Percentiles rank a stretch among this genome's conserved stretches.
phyloP scores from a whole-genome alignment of 306 rosid species.

The Spatholobus suberectus region DNA sequence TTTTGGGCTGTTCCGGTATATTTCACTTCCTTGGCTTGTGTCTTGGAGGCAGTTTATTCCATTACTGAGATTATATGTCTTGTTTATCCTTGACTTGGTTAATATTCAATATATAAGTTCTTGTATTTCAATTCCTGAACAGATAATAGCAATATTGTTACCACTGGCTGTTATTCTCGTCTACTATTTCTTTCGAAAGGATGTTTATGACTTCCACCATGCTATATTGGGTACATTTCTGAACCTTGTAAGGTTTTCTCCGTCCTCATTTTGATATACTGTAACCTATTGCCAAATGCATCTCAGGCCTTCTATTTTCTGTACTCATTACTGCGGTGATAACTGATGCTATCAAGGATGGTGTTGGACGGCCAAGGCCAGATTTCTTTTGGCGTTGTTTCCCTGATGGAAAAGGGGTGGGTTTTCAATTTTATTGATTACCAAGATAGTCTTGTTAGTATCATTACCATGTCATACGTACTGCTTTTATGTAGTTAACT shows the following conservation, averaged over 20 bases:
- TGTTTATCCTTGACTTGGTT: constrained; percentile 17
- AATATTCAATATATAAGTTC: constrained; percentile 32
- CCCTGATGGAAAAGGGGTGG: constrained; percentile 85
- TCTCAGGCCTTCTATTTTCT: constrained; percentile 84
- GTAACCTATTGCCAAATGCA: constrained; percentile 38
- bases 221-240: constrained; percentile 73
- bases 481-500: constrained; percentile 29
- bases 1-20: constrained; percentile 93
- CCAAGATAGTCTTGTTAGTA: constrained; percentile 6
- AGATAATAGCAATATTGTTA: constrained; percentile 75
- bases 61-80: constrained; percentile 18
- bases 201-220: constrained; percentile 91
- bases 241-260: constrained; percentile 10
- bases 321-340: constrained; percentile 80
- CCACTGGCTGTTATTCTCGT: constrained; percentile 61
- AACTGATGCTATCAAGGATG: constrained; percentile 94
- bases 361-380: constrained; percentile 93
- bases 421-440: constrained; percentile 33
- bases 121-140: constrained; percentile 38
- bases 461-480: constrained; percentile 23
- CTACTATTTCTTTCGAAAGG: constrained; percentile 75
- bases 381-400: constrained; percentile 99
- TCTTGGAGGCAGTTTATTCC: background rate
- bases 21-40: constrained; percentile 20
- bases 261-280: background rate